Conservation (phyloP, 2,329 filamentous ascomycete species). For the Sporothrix phasma region DNA sequence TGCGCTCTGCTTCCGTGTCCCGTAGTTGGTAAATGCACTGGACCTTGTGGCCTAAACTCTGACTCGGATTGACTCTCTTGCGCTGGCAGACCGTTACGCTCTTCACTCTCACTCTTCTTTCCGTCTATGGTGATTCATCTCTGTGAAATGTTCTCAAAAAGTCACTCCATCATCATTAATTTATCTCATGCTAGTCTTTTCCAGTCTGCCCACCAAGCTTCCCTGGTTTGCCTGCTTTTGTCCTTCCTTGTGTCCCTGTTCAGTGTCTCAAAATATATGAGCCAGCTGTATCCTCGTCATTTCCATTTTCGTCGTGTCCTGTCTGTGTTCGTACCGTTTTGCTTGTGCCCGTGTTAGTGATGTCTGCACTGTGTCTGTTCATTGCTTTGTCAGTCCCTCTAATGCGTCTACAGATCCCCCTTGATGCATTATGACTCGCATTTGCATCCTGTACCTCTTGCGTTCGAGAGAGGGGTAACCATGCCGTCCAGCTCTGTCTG, state of each 20-base stretch:
- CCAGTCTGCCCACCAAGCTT: not conserved
- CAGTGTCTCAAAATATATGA: not conserved
- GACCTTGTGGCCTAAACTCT: not conserved
- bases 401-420: not conserved
- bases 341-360: not conserved
- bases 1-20: not conserved
- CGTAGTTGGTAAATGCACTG: not conserved
- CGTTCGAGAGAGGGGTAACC: not conserved
- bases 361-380: not conserved
- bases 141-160: not conserved
- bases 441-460: not conserved
- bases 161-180: not conserved
- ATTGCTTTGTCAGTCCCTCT: slow-evolving; percentile 8
- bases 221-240: not conserved
- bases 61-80: not conserved
- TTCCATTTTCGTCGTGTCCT: not conserved
- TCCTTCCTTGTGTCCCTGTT: not conserved
- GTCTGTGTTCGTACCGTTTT: not conserved
- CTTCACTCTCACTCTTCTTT: not conserved
- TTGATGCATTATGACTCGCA: not conserved
- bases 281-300: not conserved
- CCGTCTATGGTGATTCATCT: not conserved
- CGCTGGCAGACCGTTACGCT: not conserved
- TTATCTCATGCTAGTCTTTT: not conserved
- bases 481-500: not conserved